Evolutionary conservation across 2,329 filamentous ascomycete genomes (phyloP).

Genomic region (Septoria petroselini): DNA sequence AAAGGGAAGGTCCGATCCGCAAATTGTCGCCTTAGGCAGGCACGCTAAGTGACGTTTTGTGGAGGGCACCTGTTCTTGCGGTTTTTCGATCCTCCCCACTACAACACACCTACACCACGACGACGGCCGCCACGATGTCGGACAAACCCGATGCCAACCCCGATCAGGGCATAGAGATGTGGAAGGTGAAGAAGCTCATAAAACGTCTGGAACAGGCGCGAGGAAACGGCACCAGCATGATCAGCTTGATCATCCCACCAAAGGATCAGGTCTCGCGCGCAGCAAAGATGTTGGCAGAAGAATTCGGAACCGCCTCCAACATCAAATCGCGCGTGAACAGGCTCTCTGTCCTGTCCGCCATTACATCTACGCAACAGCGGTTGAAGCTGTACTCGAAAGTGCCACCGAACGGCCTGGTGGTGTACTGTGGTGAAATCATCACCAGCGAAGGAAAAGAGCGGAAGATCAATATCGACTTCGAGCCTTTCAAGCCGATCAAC

Average conservation of each 20-base stretch:
- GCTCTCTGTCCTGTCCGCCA: slow-evolving; percentile 94
- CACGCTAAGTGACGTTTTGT: no score
- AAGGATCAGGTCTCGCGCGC: slow-evolving; percentile 97
- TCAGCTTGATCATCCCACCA: slow-evolving; percentile 96
- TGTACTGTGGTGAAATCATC: slow-evolving; percentile 99
- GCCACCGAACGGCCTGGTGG: slow-evolving; percentile 91
- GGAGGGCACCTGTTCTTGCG: not conserved
- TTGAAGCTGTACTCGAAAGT: slow-evolving; percentile 99
- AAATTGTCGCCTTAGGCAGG: no score
- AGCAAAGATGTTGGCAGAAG: slow-evolving; percentile 99
- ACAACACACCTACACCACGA: slow-evolving; percentile 11
- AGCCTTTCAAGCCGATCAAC: slow-evolving; percentile 99
- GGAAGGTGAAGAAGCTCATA: slow-evolving; percentile 99
- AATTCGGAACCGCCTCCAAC: slow-evolving; percentile 84
- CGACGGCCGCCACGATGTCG: slow-evolving; percentile 65
- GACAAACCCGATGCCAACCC: slow-evolving; percentile 79
- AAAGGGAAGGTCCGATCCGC: no score
- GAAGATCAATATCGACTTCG: slow-evolving; percentile 99
- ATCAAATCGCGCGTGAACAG: slow-evolving; percentile 99
- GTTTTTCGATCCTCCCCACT: no score
- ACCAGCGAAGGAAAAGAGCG: slow-evolving; percentile 97
- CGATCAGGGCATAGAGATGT: slow-evolving; percentile 93
- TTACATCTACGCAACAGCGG: slow-evolving; percentile 97
- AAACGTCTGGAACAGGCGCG: slow-evolving; percentile 95
- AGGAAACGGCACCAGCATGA: slow-evolving; percentile 99